phyloP scores from a whole-genome alignment of 2,329 filamentous ascomycete genomes.

The Fusarium kyushuense region DNA sequence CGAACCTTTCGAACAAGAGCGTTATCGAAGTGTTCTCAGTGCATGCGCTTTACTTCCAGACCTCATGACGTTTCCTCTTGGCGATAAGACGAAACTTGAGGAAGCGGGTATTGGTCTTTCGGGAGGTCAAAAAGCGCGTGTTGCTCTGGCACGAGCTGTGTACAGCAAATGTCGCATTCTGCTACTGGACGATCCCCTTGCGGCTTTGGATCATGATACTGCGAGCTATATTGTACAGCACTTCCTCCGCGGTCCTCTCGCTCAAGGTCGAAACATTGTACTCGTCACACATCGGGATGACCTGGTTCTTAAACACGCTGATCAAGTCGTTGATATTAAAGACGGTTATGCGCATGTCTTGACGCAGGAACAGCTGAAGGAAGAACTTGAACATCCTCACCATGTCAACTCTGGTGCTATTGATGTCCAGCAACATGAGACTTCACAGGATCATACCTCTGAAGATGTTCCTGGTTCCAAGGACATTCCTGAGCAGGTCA shows the following conservation, averaged over 20 bases:
- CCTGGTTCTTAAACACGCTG: constrained; percentile 77
- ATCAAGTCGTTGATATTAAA: constrained; percentile 78
- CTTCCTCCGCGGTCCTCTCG: constrained; percentile 69
- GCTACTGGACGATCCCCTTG: constrained; percentile 72
- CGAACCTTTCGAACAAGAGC: constrained; percentile 62
- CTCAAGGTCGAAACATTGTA: constrained; percentile 76
- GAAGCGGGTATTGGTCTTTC: constrained; percentile 73
- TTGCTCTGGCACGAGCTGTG: constrained; percentile 71
- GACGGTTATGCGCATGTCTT: constrained; percentile 68
- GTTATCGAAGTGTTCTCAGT: constrained; percentile 71
- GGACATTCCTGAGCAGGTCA: constrained; percentile 51
- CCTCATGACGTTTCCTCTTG: constrained; percentile 66
- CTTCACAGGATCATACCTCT: constrained; percentile 51
- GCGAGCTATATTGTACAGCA: constrained; percentile 71
- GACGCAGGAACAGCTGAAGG: constrained; percentile 59
- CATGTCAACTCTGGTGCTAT: constrained; percentile 42
- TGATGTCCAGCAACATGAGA: constrained; percentile 39
- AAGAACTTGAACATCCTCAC: constrained; percentile 55
- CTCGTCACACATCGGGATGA: constrained; percentile 86
- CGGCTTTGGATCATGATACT: constrained; percentile 72
- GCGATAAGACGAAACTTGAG: constrained; percentile 70
- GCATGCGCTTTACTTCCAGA: constrained; percentile 70
- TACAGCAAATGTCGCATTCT: constrained; percentile 70
- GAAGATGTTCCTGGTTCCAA: constrained; percentile 37
- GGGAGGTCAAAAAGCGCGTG: constrained; percentile 72